Percentiles rank a stretch among this genome's conserved stretches.
phyloP scores from a whole-genome alignment of 192 early-diverging fungal genomes.

The Paraglomus brasilianum region DNA sequence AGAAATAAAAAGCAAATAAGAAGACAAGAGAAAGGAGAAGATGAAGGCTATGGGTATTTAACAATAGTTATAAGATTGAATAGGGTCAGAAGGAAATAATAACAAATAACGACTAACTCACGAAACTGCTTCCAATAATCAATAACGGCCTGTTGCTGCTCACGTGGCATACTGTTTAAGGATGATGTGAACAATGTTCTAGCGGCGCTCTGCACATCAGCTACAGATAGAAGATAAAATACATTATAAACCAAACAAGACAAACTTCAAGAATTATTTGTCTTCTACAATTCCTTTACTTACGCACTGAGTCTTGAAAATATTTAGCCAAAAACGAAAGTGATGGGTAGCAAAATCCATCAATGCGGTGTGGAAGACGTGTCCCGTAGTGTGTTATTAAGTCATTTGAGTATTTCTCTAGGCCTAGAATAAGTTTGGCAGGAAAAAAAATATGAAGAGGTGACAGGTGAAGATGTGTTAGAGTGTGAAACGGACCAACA shows the following conservation, averaged over 20 bases:
- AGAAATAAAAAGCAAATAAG: neutral
- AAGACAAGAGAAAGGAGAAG: no score
- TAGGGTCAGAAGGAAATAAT: neutral
- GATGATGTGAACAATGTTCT: conserved; percentile 55
- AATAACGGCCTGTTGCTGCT: conserved; percentile 52
- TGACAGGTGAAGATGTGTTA: no score
- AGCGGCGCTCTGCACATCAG: conserved; percentile 66
- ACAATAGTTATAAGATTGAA: neutral
- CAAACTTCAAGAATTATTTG: no score
- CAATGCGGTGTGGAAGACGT: conserved; percentile 48
- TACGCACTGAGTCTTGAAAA: conserved; percentile 82
- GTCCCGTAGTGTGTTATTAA: conserved; percentile 53
- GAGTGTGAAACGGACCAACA: no score
- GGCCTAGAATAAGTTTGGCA: conserved; percentile 34
- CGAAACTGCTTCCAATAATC: conserved; percentile 70
- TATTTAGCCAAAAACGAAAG: conserved; percentile 74
- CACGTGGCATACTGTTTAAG: conserved; percentile 47
- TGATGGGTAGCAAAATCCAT: conserved; percentile 58
- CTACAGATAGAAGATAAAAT: conserved; percentile 37
- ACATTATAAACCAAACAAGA: neutral
- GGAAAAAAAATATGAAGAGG: no score
- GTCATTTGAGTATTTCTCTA: conserved; percentile 43
- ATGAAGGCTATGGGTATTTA: no score
- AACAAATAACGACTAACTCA: conserved; percentile 38
- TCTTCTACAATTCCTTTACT: neutral